A percentile compares a stretch with the other conserved stretches of the same genome.
Conservation (phyloP, 176 grass and related monocot genomes). For the Rhynchospora breviuscula region DNA sequence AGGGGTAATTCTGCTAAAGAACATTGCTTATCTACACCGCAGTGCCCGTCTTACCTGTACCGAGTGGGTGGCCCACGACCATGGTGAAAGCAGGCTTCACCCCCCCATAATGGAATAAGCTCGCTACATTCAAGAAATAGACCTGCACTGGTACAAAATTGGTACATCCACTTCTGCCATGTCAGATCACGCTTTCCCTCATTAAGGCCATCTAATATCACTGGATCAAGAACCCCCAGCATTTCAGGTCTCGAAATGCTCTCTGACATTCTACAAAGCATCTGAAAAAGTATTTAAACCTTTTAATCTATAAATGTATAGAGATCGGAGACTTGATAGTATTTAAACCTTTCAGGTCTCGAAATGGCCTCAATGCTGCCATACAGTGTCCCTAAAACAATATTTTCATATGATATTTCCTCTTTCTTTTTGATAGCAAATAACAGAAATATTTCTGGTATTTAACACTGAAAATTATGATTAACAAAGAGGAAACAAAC, state of each 20-base stretch:
- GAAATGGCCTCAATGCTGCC: constrained; percentile 56
- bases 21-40: no score
- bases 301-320: background rate
- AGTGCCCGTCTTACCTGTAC: no score
- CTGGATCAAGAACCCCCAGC: constrained; percentile 46
- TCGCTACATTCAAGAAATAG: background rate
- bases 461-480: background rate
- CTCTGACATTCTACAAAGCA: no score
- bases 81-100: no score
- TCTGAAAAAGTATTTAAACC: no score
- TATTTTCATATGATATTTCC: constrained; percentile 2
- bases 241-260: no score
- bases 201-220: constrained; percentile 64
- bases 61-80: no score
- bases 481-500: constrained; percentile 6
- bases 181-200: constrained; percentile 82
- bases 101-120: no score
- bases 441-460: background rate
- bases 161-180: constrained; percentile 91
- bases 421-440: constrained; percentile 5
- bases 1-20: no score
- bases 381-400: constrained; percentile 62
- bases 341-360: no score
- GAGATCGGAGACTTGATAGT: background rate
- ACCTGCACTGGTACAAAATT: constrained; percentile 24